These are phyloP conservation scores for Cryptosporidium tyzzeri DNA, from an alignment of 169 alveolate genomes.

Conservation along the genomic window DNA sequence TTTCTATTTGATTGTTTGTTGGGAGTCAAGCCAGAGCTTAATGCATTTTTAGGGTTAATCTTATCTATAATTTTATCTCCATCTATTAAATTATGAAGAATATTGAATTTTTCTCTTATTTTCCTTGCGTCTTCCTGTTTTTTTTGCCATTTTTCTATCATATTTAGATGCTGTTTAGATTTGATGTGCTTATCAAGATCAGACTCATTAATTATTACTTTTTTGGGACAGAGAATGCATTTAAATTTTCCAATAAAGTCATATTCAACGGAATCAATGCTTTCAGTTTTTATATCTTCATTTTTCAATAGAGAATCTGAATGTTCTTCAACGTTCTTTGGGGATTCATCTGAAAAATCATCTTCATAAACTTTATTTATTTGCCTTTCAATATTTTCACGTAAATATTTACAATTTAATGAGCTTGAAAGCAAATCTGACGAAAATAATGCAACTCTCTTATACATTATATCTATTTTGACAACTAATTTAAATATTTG, in stretches of 20 bases:
- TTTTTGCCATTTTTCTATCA: constrained; percentile 30
- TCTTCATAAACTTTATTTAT: constrained; percentile 38
- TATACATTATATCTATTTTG: constrained; percentile 28
- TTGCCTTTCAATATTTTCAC: constrained; percentile 20
- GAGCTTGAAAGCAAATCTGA: constrained; percentile 15
- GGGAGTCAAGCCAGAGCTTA: not conserved
- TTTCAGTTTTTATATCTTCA: not conserved
- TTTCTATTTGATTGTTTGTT: not conserved
- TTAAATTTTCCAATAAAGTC: constrained; percentile 77
- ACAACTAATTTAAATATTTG: not conserved
- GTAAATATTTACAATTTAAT: not conserved
- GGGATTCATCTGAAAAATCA: constrained; percentile 5
- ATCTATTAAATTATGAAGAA: not conserved
- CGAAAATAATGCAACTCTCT: constrained; percentile 57
- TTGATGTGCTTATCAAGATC: constrained; percentile 79
- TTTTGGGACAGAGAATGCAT: constrained; percentile 78
- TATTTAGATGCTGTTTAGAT: constrained; percentile 58
- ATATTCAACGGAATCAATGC: not conserved
- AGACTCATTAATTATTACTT: constrained; percentile 74
- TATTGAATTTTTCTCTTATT: constrained; percentile 43
- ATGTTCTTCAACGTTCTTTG: not conserved
- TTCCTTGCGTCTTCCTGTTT: constrained; percentile 18
- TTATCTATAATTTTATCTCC: not conserved
- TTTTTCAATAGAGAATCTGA: not conserved
- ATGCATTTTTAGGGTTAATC: not conserved